Evolutionary conservation across 805 yeast genomes (phyloP), one percentile per base, ranked within the genome.

Genomic region (Ogataea naganishii): DNA sequence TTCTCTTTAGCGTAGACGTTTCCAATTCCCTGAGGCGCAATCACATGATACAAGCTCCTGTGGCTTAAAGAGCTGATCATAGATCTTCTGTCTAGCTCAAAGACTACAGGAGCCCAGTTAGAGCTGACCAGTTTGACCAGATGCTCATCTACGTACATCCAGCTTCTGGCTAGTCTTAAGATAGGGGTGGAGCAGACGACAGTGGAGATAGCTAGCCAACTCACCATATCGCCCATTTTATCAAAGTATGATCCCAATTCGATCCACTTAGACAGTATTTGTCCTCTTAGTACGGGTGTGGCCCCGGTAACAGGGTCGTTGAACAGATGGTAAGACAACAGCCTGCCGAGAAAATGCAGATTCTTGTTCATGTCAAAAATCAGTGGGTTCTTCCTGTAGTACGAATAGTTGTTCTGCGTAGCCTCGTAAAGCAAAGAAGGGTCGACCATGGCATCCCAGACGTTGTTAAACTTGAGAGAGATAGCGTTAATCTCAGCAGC

Each of bases 31-130:
- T 89, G 82, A 4, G 96, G 85, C 7, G 94, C 88, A 62, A 84
- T 68, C 18, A 86, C 75, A 57, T 79, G 81, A 39, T 70, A 76
- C 18, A 78, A 74, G 30, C 69, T 66, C 52, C 75, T 69, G 32
- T 66, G 69, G 23, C 73, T 64, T 4, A 75, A 60, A 29, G 73
- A 71, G 26, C 72, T 64, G 14, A 70, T 62, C 52, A 81, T 63
- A 28, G 78, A 69, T 41, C 92, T 66, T 46, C 92, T 69, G 38
- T 85, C 94, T 20, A 89, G 63, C 47, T 88, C 96, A 56, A 82
- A 84, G 7, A 84, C 78, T 15, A 89, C 94, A 2, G 94, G 95
- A 0, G 92, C 83, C 96, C 96, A 89, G 43, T 82, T 94, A 29
- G 75, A 73, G 25, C 76, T 70, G 18, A 85, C 71, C 3, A 72